Conservation (phyloP, 1,284 basidiomycete species). For the Neotropicomus parvogracilis region DNA sequence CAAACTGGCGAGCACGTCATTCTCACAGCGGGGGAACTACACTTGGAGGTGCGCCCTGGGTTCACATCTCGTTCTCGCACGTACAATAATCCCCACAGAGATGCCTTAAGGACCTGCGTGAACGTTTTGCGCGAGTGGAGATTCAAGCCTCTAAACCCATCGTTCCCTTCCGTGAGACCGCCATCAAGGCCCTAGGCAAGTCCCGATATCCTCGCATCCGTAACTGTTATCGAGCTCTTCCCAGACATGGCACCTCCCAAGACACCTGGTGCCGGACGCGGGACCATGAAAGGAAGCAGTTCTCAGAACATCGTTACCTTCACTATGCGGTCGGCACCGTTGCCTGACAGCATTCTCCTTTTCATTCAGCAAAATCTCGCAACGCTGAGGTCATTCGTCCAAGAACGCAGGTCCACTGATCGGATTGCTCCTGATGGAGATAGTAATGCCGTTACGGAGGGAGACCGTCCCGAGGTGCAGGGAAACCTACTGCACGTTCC, state of each 20-base stretch:
- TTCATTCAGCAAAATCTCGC: slow-evolving; percentile 79
- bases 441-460: slow-evolving; percentile 37
- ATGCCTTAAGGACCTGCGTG: slow-evolving; percentile 91
- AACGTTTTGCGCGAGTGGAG: slow-evolving; percentile 90
- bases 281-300: slow-evolving; percentile 72
- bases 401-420: slow-evolving; percentile 42
- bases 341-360: slow-evolving; percentile 64
- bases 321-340: slow-evolving; percentile 76
- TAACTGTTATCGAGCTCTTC: slow-evolving; percentile 15
- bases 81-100: slow-evolving; percentile 48
- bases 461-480: slow-evolving; percentile 46
- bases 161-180: slow-evolving; percentile 97
- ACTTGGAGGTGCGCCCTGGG: slow-evolving; percentile 71
- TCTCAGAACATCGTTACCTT: slow-evolving; percentile 78
- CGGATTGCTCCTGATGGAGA: slow-evolving; percentile 23
- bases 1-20: slow-evolving; percentile 98
- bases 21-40: slow-evolving; percentile 92
- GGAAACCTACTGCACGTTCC: slow-evolving; percentile 60
- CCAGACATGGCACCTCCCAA: slow-evolving; percentile 88
- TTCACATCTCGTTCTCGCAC: neutral
- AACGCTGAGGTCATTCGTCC: slow-evolving; percentile 52
- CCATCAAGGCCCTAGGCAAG: slow-evolving; percentile 72
- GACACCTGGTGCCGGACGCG: slow-evolving; percentile 67
- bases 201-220: slow-evolving; percentile 2
- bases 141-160: slow-evolving; percentile 95